Conservation (phyloP, 768 basidiomycete species). For the Leccinum barrowsii region DNA sequence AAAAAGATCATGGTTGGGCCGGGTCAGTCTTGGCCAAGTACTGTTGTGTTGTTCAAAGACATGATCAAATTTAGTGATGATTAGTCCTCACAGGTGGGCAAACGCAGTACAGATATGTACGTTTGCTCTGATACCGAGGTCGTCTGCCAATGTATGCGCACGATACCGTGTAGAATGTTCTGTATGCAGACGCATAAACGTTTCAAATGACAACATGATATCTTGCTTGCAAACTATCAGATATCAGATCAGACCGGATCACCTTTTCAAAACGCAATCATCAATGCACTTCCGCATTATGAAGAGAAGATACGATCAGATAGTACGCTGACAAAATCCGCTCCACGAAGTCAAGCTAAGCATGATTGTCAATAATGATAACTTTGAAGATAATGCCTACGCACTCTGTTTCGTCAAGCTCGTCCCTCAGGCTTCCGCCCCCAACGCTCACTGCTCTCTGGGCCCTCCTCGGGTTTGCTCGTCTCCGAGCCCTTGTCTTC, state of each 20-base stretch:
- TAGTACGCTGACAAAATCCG: neutral
- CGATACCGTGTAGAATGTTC: neutral
- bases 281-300: neutral
- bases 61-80: neutral
- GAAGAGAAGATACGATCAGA: neutral
- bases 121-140: neutral
- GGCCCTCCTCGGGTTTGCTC: slow-evolving; percentile 34
- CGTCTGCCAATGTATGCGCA: neutral
- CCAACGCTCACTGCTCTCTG: slow-evolving; percentile 34
- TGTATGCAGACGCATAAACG: too few relatives aligned
- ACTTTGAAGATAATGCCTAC: neutral
- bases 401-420: slow-evolving; percentile 5
- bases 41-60: neutral
- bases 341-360: neutral
- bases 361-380: neutral
- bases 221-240: too few relatives aligned
- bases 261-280: neutral
- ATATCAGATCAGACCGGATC: neutral
- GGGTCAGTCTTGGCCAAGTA: neutral
- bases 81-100: neutral
- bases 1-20: neutral
- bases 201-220: neutral
- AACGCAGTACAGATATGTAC: neutral
- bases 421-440: slow-evolving; percentile 35
- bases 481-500: slow-evolving; percentile 33